These are phyloP conservation scores for Spathaspora sp. DNA, from an alignment of 805 yeast species.

Conservation along the genomic window DNA sequence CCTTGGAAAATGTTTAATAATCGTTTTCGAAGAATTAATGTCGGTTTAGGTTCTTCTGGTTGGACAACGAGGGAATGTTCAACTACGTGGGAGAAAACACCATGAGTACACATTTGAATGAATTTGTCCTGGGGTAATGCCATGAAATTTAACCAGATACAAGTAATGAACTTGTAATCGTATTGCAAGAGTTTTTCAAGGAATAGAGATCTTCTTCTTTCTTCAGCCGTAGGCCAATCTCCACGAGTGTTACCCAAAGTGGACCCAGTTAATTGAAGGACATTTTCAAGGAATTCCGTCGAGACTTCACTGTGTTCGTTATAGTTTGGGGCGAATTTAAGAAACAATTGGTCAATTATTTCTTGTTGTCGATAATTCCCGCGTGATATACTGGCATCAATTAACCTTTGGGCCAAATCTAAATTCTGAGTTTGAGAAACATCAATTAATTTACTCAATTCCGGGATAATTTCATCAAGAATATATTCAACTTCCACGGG, in stretches of 20 bases:
- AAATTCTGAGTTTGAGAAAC: slow-evolving; percentile 55
- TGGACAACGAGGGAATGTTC: slow-evolving; percentile 54
- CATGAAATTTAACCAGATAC: slow-evolving; percentile 58
- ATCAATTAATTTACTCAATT: slow-evolving; percentile 52
- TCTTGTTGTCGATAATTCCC: slow-evolving; percentile 58
- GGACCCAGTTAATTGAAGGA: slow-evolving; percentile 60
- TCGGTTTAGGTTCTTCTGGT: slow-evolving; percentile 39
- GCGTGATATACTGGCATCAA: slow-evolving; percentile 60
- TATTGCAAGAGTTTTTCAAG: slow-evolving; percentile 69
- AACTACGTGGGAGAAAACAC: slow-evolving; percentile 86
- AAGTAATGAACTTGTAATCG: slow-evolving; percentile 55
- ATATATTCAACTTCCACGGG: slow-evolving; percentile 60
- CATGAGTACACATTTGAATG: slow-evolving; percentile 76
- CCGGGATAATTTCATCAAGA: slow-evolving; percentile 63
- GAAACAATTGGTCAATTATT: slow-evolving; percentile 46
- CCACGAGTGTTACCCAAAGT: slow-evolving; percentile 79
- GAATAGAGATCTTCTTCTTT: slow-evolving; percentile 73
- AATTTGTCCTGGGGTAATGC: slow-evolving; percentile 59
- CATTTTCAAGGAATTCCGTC: slow-evolving; percentile 60
- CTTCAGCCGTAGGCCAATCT: slow-evolving; percentile 92
- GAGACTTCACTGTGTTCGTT: slow-evolving; percentile 16
- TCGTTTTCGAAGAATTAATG: slow-evolving; percentile 56
- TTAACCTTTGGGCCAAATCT: slow-evolving; percentile 63
- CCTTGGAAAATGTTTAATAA: slow-evolving; percentile 63
- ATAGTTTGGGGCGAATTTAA: slow-evolving; percentile 40